A percentile compares a stretch with the other conserved stretches of the same genome.
These are phyloP conservation scores for Dalbergia cultrata DNA, from an alignment of 306 rosid genomes.

Conservation along the genomic window DNA sequence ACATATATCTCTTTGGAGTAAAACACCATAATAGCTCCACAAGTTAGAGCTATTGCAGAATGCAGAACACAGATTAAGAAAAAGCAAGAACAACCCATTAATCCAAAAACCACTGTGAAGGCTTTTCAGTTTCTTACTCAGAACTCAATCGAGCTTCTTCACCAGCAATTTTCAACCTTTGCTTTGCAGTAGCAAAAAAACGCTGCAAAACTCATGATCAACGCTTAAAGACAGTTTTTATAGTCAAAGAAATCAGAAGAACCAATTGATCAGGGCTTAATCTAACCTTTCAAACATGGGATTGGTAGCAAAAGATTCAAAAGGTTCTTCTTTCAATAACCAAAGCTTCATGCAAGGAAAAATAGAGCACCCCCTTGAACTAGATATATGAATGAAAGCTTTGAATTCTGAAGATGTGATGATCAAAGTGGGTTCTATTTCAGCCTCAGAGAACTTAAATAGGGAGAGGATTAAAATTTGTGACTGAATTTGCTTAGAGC, in stretches of 20 bases:
- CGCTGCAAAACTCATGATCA: neutral
- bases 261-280: constrained; percentile 1
- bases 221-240: neutral
- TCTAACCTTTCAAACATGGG: constrained; percentile 16
- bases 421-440: constrained; percentile 1
- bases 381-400: neutral
- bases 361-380: neutral
- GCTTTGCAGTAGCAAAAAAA: neutral
- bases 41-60: constrained; percentile 71
- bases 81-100: constrained; percentile 77
- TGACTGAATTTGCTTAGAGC: constrained; percentile 39
- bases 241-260: constrained; percentile 1
- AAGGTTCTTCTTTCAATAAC: constrained; percentile 15
- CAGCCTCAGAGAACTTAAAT: constrained; percentile 1
- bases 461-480: constrained; percentile 7
- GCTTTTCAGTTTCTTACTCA: neutral
- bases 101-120: constrained; percentile 5
- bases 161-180: neutral
- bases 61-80: constrained; percentile 75
- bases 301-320: neutral
- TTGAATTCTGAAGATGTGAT: constrained; percentile 13
- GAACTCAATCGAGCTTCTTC: constrained; percentile 19
- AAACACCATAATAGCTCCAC: constrained; percentile 85
- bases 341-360: neutral
- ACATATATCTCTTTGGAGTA: constrained; percentile 67